Conservation (phyloP, 768 basidiomycete genomes). For the Xerocomellus amylosporus region DNA sequence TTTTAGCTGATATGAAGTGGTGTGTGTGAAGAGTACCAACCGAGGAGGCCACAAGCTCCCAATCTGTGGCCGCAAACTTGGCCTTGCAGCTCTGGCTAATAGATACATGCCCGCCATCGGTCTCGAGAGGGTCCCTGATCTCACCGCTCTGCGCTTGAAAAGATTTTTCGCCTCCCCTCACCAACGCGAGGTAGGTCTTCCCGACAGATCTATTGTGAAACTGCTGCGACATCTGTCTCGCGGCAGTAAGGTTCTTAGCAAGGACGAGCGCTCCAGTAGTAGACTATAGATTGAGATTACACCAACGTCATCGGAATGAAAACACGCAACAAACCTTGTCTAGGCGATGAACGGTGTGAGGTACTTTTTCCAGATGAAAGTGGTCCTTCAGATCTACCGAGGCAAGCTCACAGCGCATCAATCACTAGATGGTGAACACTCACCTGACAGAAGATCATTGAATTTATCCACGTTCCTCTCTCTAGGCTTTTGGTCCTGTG, state of each 20-base stretch:
- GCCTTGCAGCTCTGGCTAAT: conserved; percentile 29
- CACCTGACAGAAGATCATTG: conserved; percentile 37
- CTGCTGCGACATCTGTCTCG: conserved; percentile 53
- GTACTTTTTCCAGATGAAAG: conserved; percentile 36
- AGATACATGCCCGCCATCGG: conserved; percentile 43
- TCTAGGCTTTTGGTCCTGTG: conserved; percentile 17
- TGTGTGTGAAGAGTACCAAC: conserved; percentile 37
- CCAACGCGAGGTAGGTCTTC: conserved; percentile 65
- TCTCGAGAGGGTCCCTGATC: conserved; percentile 43
- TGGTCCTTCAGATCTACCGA: conserved; percentile 28
- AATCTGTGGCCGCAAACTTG: conserved; percentile 42
- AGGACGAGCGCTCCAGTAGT: conserved; percentile 66
- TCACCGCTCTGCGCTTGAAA: conserved; percentile 41
- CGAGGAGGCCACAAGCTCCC: conserved; percentile 58
- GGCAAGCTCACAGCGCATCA: background rate
- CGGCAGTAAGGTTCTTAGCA: conserved; percentile 42
- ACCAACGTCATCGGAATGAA: background rate
- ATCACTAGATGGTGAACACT: conserved; percentile 12
- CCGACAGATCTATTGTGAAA: conserved; percentile 46
- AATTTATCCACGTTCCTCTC: conserved; percentile 34
- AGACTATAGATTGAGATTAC: conserved; percentile 34
- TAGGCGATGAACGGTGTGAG: conserved; percentile 58
- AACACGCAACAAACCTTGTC: conserved; percentile 49
- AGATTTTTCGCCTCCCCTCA: conserved; percentile 48
- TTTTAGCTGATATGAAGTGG: conserved; percentile 28